Evolutionary conservation across 1,284 basidiomycete genomes (phyloP), one percentile per base, ranked within the genome.

Genomic region (Serendipita sp.): DNA sequence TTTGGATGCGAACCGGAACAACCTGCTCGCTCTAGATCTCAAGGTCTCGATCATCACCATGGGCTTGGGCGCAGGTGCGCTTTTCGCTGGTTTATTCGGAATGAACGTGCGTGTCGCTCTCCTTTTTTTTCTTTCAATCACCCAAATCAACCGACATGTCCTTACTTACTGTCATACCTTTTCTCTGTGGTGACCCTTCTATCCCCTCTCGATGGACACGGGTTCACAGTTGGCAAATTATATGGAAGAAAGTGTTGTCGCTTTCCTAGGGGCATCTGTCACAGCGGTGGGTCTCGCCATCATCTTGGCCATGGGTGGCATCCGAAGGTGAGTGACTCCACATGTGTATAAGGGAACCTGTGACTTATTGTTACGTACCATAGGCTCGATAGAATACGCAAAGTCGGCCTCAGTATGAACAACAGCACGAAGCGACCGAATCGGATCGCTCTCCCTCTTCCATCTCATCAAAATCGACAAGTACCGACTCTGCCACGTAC

Each of bases 21-120:
- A 89, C 2, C 78, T 99, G 12, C 78, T 98, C 13, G 91, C 93
- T 29, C 79, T 98, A 29, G 95, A 98, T 72, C 79, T 99, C 60
- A 87, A 93, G 77, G 82, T 95, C 32, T 93, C 91, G n/a, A 98
- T 99, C 66, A 83, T 84, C 30, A 97, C 95, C 0, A 84, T 97
- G 74, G 94, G 95, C 0, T 81, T 98, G 64, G 92, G 91, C 10
- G 82, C 84, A n/a, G 93, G 93, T 0, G 92, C 94, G n/a, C 77
- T 97, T 26, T 76, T 95, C 17, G 92, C 93, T 45, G 93, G 94
- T 2, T 70, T 96, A 8, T 96, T 96, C 69, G 94, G 94, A 29
- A 97, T 97, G 94, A 97, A 96, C 73, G 88, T 93, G 70, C 72
- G 87, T 77, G 13, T 13, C 13, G n/a, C 12, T 47, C 10, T 73